These are phyloP conservation scores for Ambrosiella xylebori DNA, from an alignment of 2,329 filamentous ascomycete genomes.

Conservation along the genomic window DNA sequence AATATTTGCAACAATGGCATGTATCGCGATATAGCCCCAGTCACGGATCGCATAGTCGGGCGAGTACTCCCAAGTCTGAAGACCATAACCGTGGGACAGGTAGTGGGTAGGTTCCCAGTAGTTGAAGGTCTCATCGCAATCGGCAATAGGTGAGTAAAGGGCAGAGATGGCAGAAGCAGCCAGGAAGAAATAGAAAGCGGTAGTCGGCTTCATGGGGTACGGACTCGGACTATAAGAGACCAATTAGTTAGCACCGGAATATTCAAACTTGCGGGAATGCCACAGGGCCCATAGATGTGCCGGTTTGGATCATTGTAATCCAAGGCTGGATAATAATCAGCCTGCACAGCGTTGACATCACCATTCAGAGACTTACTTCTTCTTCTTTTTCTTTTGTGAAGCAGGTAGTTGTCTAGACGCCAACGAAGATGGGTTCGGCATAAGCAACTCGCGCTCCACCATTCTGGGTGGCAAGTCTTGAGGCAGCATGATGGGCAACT, in stretches of 20 bases:
- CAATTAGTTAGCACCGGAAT: neutral
- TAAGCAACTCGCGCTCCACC: neutral
- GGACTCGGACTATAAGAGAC: slow-evolving; percentile 8
- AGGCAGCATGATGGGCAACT: slow-evolving; percentile 22
- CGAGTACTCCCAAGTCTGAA: slow-evolving; percentile 98
- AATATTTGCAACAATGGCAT: slow-evolving; percentile 54
- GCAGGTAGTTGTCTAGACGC: neutral
- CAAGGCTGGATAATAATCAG: too few species aligned
- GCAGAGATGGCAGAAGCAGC: slow-evolving; percentile 59
- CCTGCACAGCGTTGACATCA: too few species aligned
- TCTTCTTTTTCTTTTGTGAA: slow-evolving; percentile 22
- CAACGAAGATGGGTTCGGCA: neutral
- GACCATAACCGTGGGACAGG: slow-evolving; percentile 74
- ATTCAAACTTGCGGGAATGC: neutral
- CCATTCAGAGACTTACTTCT: slow-evolving; percentile 24
- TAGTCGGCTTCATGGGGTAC: slow-evolving; percentile 47
- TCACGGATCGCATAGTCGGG: slow-evolving; percentile 87
- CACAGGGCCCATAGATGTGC: too few species aligned
- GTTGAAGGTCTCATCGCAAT: slow-evolving; percentile 98
- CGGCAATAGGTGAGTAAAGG: slow-evolving; percentile 75
- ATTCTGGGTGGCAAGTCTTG: neutral
- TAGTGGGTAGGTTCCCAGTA: slow-evolving; percentile 98
- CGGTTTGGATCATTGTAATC: neutral
- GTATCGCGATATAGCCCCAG: slow-evolving; percentile 76
- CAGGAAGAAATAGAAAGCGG: slow-evolving; percentile 67